Evolutionary conservation across 306 rosid genomes (phyloP).

Genomic region (Arachis stenosperma): DNA sequence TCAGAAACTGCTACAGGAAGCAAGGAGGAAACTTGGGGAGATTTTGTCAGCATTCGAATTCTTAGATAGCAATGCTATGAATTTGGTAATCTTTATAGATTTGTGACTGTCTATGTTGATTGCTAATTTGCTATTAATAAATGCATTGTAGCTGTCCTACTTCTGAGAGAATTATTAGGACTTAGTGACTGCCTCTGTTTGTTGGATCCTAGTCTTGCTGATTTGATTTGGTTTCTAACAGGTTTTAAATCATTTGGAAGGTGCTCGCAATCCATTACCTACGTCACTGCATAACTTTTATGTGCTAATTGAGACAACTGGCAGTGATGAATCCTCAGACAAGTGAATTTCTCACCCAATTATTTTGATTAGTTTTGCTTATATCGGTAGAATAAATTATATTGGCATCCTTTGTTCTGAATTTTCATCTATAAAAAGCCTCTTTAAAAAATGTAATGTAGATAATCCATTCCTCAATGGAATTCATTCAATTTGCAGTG

Average conservation of each 20-base stretch:
- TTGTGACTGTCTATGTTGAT: constrained; percentile 17
- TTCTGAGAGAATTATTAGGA: constrained; percentile 25
- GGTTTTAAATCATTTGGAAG: constrained; percentile 83
- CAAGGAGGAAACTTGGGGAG: constrained; percentile 92
- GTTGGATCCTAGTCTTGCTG: constrained; percentile 38
- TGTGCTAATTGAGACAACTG: constrained; percentile 91
- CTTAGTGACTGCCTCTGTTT: constrained; percentile 19
- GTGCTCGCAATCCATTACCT: constrained; percentile 88
- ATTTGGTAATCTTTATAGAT: constrained; percentile 63
- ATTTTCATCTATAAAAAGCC: constrained; percentile 23
- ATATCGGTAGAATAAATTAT: constrained; percentile 17
- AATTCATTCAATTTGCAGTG: background rate
- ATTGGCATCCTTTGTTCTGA: constrained; percentile 1
- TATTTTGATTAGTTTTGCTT: constrained; percentile 14
- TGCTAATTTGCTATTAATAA: background rate
- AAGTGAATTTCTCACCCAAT: constrained; percentile 50
- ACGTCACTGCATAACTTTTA: constrained; percentile 68
- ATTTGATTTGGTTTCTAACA: constrained; percentile 44
- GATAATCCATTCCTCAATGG: background rate
- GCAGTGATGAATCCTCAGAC: constrained; percentile 86
- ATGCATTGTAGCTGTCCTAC: constrained; percentile 24
- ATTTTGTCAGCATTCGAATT: constrained; percentile 96
- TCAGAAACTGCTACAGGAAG: constrained; percentile 86
- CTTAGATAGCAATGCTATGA: constrained; percentile 71
- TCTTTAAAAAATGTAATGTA: constrained; percentile 15